Evolutionary conservation across 352 stramenopile genomes (phyloP).

Genomic region (Pythium phragmiticola): DNA sequence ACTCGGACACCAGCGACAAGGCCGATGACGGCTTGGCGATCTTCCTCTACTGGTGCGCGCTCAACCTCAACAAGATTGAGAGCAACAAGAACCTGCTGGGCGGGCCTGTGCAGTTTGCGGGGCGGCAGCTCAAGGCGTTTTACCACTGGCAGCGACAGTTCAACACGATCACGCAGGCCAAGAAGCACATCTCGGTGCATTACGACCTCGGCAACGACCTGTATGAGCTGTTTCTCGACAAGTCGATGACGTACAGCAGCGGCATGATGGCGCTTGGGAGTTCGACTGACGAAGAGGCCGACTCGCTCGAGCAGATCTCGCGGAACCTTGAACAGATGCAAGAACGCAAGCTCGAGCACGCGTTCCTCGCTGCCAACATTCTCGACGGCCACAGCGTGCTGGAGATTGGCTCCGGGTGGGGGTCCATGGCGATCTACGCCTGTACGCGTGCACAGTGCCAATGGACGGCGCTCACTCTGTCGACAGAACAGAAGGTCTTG

Average conservation of each 20-base stretch:
- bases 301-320: conserved; percentile 26
- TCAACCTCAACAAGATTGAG: conserved; percentile 31
- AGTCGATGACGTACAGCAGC: conserved; percentile 37
- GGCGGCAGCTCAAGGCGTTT: conserved; percentile 27
- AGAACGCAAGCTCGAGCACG: conserved; percentile 32
- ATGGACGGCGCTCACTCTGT: conserved; percentile 28
- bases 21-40: conserved; percentile 25
- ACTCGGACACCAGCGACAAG: conserved; percentile 7
- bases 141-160: conserved; percentile 32
- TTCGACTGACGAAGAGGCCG: conserved; percentile 2
- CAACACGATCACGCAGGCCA: conserved; percentile 31
- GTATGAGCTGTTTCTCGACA: conserved; percentile 33
- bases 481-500: conserved; percentile 25
- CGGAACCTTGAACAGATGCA: conserved; percentile 24
- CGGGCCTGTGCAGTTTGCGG: conserved; percentile 20
- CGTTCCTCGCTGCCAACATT: conserved; percentile 26
- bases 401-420: conserved; percentile 34
- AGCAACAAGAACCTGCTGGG: conserved; percentile 30
- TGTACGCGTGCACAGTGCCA: conserved; percentile 16
- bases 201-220: conserved; percentile 37
- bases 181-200: conserved; percentile 35
- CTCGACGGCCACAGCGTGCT: conserved; percentile 29
- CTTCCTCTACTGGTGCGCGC: conserved; percentile 30
- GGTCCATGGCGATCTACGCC: conserved; percentile 30
- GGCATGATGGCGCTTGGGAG: conserved; percentile 24